Conservation (phyloP, 1,284 basidiomycete genomes). For the Sparassis latifolia region DNA sequence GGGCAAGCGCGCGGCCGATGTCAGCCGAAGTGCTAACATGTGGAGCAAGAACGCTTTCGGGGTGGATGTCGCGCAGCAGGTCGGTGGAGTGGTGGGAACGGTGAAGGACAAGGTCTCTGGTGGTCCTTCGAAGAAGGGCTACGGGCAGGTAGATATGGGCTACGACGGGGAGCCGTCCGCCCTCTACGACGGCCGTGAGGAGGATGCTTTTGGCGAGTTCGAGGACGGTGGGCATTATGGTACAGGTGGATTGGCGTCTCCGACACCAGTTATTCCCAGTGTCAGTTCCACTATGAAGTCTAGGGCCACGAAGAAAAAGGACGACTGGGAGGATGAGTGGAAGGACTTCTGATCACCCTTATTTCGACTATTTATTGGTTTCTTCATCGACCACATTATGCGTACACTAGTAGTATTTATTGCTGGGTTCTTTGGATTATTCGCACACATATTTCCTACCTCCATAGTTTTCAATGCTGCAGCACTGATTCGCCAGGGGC, state of each 20-base stretch:
- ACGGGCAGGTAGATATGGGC: conserved; percentile 39
- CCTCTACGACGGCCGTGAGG: conserved; percentile 47
- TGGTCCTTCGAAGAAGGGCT: conserved; percentile 44
- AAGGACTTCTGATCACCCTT: conserved; percentile 51
- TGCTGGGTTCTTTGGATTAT: too few relatives aligned
- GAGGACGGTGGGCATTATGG: conserved; percentile 23
- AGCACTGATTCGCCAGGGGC: too few relatives aligned
- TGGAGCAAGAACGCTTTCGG: conserved; percentile 72
- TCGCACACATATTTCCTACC: too few relatives aligned
- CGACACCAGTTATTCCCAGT: conserved; percentile 15
- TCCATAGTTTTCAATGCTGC: too few relatives aligned
- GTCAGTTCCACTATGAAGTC: background rate
- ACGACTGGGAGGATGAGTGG: conserved; percentile 65
- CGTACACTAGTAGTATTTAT: too few relatives aligned
- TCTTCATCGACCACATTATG: too few relatives aligned
- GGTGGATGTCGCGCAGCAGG: conserved; percentile 70
- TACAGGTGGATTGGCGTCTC: conserved; percentile 9
- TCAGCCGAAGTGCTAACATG: conserved; percentile 57
- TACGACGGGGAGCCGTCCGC: conserved; percentile 47
- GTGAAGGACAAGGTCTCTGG: conserved; percentile 43
- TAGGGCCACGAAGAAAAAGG: conserved; percentile 34
- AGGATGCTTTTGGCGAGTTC: conserved; percentile 52
- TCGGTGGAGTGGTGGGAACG: conserved; percentile 50
- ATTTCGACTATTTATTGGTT: background rate
- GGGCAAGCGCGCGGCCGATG: conserved; percentile 50